Conservation (phyloP, 1,284 basidiomycete species). For the Veloporphyrellus conicus region DNA sequence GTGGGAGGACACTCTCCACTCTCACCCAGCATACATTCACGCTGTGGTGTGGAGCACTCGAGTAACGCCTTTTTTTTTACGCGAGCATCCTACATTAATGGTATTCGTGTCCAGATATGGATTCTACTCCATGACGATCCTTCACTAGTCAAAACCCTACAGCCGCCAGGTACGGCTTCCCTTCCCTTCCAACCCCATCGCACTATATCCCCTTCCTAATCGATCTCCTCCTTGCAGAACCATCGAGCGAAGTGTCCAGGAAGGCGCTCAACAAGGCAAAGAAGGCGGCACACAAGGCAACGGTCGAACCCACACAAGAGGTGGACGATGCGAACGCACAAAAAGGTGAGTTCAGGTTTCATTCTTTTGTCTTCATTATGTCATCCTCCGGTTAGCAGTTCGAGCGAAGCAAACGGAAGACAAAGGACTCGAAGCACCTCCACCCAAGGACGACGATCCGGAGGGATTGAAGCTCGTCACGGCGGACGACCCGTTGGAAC, state of each 20-base stretch:
- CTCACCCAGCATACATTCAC: constrained; percentile 72
- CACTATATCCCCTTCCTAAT: constrained; percentile 30
- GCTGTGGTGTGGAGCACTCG: constrained; percentile 69
- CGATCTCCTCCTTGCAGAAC: constrained; percentile 45
- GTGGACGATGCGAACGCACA: constrained; percentile 39
- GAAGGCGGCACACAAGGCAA: constrained; percentile 72
- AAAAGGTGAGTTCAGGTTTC: constrained; percentile 38
- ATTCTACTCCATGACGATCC: constrained; percentile 74
- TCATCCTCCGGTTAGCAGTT: constrained; percentile 20
- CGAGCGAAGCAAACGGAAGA: constrained; percentile 53
- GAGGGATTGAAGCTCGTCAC: constrained; percentile 70
- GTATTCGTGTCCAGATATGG: constrained; percentile 56
- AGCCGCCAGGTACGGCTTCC: constrained; percentile 27
- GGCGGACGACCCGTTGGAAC: constrained; percentile 68
- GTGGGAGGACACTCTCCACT: constrained; percentile 80
- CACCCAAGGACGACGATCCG: constrained; percentile 78
- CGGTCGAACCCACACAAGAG: constrained; percentile 53
- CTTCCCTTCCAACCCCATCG: background rate
- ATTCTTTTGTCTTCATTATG: constrained; percentile 11
- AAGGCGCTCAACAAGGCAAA: constrained; percentile 90
- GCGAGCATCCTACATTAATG: constrained; percentile 14
- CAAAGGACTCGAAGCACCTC: constrained; percentile 66
- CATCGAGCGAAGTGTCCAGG: constrained; percentile 50
- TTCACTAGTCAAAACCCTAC: constrained; percentile 44
- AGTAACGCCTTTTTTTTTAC: constrained; percentile 39